These are phyloP conservation scores for Manihot esculenta DNA, from an alignment of 441 rosid genomes.

Conservation along the genomic window DNA sequence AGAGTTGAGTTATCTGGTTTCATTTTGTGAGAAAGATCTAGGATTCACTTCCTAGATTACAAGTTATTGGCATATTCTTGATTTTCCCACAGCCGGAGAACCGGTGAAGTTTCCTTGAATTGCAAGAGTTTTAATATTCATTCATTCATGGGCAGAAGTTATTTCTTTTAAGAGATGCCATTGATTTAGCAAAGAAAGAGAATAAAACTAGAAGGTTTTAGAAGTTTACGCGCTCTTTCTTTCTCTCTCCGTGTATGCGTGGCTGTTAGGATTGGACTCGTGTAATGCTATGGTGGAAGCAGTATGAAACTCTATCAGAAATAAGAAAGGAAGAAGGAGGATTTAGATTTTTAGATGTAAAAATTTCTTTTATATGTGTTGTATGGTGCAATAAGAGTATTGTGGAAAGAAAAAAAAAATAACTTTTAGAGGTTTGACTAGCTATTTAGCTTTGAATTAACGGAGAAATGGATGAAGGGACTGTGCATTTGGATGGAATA, in stretches of 20 bases:
- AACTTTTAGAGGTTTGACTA: too few relatives aligned
- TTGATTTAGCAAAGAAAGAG: conserved; percentile 16
- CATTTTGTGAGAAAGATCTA: conserved; percentile 31
- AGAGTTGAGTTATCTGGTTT: conserved; percentile 7
- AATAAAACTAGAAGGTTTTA: background rate
- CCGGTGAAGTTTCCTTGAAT: conserved; percentile 26
- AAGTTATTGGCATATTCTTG: conserved; percentile 17
- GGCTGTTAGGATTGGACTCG: conserved; percentile 38
- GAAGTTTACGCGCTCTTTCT: conserved; percentile 17
- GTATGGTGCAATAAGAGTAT: too few relatives aligned
- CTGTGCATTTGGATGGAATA: too few relatives aligned
- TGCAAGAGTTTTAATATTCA: conserved; percentile 27
- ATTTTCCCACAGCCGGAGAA: conserved; percentile 12
- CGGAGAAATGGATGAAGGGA: too few relatives aligned
- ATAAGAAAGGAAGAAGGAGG: too few relatives aligned
- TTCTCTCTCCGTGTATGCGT: conserved; percentile 31
- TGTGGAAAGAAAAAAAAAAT: too few relatives aligned
- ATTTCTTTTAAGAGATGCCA: conserved; percentile 30
- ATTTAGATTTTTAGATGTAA: too few relatives aligned
- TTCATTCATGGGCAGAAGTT: background rate
- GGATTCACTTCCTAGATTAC: conserved; percentile 9
- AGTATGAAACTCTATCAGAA: conserved; percentile 16
- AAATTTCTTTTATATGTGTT: too few relatives aligned
- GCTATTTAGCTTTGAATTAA: too few relatives aligned
- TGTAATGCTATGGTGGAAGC: conserved; percentile 46